Evolutionary conservation across 78 protist genomes (phyloP), one percentile per base, ranked within the genome.

Genomic region (Guillardia theta): DNA sequence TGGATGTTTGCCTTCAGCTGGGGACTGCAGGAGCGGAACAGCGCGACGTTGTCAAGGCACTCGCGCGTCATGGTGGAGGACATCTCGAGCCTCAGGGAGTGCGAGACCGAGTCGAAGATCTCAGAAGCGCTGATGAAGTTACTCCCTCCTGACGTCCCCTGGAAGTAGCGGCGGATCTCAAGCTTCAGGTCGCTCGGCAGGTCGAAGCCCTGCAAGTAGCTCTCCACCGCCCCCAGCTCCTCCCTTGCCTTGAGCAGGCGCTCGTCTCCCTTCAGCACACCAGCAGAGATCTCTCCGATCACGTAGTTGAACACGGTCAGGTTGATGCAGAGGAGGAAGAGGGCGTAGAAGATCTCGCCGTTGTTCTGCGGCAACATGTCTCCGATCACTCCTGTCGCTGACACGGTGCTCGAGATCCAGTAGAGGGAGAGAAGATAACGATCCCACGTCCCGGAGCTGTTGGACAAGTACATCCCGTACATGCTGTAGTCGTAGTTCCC

Each of bases 341-440:
- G 10, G 24, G 90, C 44, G 33, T 21, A 78, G 43, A 18, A 37
- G 43, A 78, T 30, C 24, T 78, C 90, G 10, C 19, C 48, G 45
- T n/a, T 9, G 48, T 78, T 78, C 48, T 78, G 90, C 3, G 90
- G 90, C 1, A 43, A 43, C 2, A 78, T 78, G 33, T 6, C 8
- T 22, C 90, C 90, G 48, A 78, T 30, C 1, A 36, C 22, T 22
- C 90, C 90, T 22, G 19, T 43, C 0, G 90, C 45, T 18, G 48
- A 15, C n/a, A 78, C 30, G 43, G 90, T 78, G 45, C 53, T 48
- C 24, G 48, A 2, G 15, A 43, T 30, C 90, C 90, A 78, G 48
- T 78, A 78, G 44, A 78, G 48, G 44, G 90, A 78, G 30, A 37
- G 19, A n/a, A 78, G 90, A 78, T 78, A 78, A n/a, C 24, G 90